Evolutionary conservation across 139 green algal genomes (phyloP).

Genomic region (Picochlorum sp.): DNA sequence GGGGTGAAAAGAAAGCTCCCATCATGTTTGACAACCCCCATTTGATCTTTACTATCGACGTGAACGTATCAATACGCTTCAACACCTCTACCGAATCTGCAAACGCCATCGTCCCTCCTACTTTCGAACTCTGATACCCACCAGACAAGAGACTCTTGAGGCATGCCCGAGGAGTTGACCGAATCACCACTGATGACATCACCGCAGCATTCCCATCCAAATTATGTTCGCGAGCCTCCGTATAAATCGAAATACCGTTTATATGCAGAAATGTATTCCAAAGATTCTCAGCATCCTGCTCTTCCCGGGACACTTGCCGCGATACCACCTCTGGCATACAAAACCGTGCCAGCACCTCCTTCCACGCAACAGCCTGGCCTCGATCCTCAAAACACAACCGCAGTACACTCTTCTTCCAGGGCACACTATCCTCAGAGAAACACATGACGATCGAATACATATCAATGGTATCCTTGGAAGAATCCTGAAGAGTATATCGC

Average conservation of each 20-base stretch:
- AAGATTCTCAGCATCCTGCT: not conserved
- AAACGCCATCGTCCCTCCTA: not conserved
- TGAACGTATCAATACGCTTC: conserved; percentile 20
- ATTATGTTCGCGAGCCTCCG: conserved; percentile 19
- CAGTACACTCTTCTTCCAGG: not conserved
- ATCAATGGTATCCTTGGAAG: too few relatives aligned
- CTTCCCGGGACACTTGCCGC: not conserved
- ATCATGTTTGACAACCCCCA: not conserved
- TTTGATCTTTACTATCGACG: not conserved
- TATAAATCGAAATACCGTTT: conserved; percentile 32
- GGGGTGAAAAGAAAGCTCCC: conserved; percentile 5
- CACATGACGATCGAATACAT: not conserved
- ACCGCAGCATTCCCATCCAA: conserved; percentile 27
- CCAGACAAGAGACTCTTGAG: conserved; percentile 13
- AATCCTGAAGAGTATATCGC: too few relatives aligned
- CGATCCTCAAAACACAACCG: not conserved
- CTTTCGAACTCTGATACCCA: not conserved
- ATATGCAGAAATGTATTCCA: conserved; percentile 28
- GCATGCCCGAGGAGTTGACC: conserved; percentile 18
- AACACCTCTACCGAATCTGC: conserved; percentile 13
- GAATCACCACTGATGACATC: conserved; percentile 39
- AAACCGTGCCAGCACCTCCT: not conserved
- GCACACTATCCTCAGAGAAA: not conserved
- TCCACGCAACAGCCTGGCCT: not conserved
- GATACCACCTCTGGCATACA: not conserved